Conservation (phyloP, 2,329 filamentous ascomycete genomes). For the Pseudogymnoascus sp. region DNA sequence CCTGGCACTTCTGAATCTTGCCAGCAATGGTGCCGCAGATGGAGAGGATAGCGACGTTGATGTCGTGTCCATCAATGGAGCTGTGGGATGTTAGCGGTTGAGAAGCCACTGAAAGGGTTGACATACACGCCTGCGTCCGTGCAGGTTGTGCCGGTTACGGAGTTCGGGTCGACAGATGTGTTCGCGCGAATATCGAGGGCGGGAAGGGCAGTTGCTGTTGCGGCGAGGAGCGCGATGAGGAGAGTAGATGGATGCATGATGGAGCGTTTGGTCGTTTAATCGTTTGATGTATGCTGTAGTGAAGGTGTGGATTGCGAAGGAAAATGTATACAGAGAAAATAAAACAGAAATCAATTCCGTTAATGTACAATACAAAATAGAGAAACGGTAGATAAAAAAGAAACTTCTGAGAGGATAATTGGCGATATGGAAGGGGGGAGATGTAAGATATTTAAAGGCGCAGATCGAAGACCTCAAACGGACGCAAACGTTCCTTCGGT, state of each 20-base stretch:
- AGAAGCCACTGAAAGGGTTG: neutral
- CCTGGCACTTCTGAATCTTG: constrained; percentile 37
- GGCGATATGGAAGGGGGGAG: neutral
- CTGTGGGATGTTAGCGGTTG: constrained; percentile 12
- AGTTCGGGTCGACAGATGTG: constrained; percentile 24
- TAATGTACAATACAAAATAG: neutral
- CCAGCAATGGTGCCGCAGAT: constrained; percentile 44
- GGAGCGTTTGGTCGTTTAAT: neutral
- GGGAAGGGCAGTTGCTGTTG: constrained; percentile 12
- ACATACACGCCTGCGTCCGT: constrained; percentile 26
- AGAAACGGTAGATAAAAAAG: neutral
- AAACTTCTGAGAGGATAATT: neutral
- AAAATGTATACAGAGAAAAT: constrained; percentile 7
- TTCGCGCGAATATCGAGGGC: constrained; percentile 16
- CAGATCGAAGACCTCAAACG: neutral
- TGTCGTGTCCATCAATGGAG: constrained; percentile 34
- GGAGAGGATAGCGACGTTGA: constrained; percentile 38
- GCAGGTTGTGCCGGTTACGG: constrained; percentile 30
- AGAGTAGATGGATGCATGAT: constrained; percentile 19
- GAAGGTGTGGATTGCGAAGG: neutral
- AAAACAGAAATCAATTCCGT: constrained; percentile 4
- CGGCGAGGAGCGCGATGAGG: constrained; percentile 14
- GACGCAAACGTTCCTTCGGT: neutral
- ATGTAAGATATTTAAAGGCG: neutral
- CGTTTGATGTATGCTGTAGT: constrained; percentile 26